Evolutionary conservation across 2,329 filamentous ascomycete genomes (phyloP), one percentile per base, ranked within the genome.

Genomic region (Trichoderma lentiforme): DNA sequence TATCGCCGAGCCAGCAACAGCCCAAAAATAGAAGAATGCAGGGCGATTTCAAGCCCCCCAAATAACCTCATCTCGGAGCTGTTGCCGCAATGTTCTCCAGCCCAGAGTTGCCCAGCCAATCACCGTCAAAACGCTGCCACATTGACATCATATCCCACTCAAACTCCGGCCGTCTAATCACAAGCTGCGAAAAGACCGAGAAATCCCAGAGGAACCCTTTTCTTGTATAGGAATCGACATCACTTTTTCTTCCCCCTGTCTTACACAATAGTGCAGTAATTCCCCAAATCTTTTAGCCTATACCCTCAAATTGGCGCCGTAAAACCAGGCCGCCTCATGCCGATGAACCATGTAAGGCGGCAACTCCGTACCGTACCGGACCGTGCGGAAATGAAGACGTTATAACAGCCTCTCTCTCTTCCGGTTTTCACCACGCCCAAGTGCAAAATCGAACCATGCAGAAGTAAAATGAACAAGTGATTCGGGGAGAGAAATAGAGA

Each of bases 91-190:
- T 5, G n/a, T 30, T 28, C 12, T 47, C 47, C 47, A 53, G 47
- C 11, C 47, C 47, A 53, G 47, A 53, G 47, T 24, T 53, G 7
- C 43, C 39, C 43, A 53, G 28, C 62, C 62, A 65, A 51, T 53
- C 36, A 3, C 32, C 34, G 32, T 56, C 12, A 32, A 28, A 47
- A 47, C 5, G 14, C 28, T 64, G n/a, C 30, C n/a, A 56, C 24
- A 43, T 43, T 68, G 53, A 68, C 65, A 68, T 68, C 65, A 68
- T 56, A n/a, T 28, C 30, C 34, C 68, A 30, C 26, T 14, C 32
- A 70, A 62, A 26, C 47, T 32, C 30, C 64, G 64, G 47, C 51
- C 15, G 24, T 67, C 53, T 60, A 24, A 47, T 51, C 18, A 57
- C 47, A 51, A 43, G 53, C 36, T 32, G 53, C 18, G 12, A 58